phyloP scores from a whole-genome alignment of 768 basidiomycete genomes.

The Mycena chlorophos region DNA sequence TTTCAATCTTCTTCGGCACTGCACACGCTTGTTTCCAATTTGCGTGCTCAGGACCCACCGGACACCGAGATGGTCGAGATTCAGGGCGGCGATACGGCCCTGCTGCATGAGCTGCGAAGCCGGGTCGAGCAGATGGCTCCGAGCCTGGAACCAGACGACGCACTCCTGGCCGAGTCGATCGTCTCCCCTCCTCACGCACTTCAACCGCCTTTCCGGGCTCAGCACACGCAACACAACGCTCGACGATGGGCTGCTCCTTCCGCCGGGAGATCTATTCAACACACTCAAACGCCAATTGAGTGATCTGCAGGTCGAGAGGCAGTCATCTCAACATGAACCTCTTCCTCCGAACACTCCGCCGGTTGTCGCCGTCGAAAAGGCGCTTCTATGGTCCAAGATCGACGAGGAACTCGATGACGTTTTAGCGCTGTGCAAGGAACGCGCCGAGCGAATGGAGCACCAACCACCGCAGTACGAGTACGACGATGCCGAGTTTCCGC shows the following conservation, averaged over 20 bases:
- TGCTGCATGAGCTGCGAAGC: slow-evolving; percentile 59
- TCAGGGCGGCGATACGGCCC: slow-evolving; percentile 43
- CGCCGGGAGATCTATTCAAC: slow-evolving; percentile 49
- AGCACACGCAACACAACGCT: slow-evolving; percentile 1
- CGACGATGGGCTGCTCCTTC: slow-evolving; percentile 13
- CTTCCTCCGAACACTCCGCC: slow-evolving; percentile 43
- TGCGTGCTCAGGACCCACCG: slow-evolving; percentile 49
- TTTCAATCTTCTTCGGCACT: slow-evolving; percentile 49
- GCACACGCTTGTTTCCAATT: slow-evolving; percentile 61
- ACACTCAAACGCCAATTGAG: slow-evolving; percentile 67
- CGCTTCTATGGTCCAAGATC: slow-evolving; percentile 73
- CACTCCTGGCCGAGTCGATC: slow-evolving; percentile 64
- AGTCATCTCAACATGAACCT: slow-evolving; percentile 41
- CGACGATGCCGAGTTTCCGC: slow-evolving; percentile 45
- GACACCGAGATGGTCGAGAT: slow-evolving; percentile 49
- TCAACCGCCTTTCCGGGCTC: slow-evolving; percentile 59
- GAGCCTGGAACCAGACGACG: slow-evolving; percentile 50
- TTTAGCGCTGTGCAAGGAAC: slow-evolving; percentile 63
- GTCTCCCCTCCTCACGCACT: slow-evolving; percentile 67
- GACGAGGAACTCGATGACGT: slow-evolving; percentile 74
- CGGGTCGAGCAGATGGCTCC: slow-evolving; percentile 52
- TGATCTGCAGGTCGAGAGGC: slow-evolving; percentile 62
- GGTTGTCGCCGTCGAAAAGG: slow-evolving; percentile 53
- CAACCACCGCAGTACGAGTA: slow-evolving; percentile 56
- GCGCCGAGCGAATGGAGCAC: slow-evolving; percentile 42